Conservation (phyloP, 2,329 filamentous ascomycete genomes). For the Onygena corvina region DNA sequence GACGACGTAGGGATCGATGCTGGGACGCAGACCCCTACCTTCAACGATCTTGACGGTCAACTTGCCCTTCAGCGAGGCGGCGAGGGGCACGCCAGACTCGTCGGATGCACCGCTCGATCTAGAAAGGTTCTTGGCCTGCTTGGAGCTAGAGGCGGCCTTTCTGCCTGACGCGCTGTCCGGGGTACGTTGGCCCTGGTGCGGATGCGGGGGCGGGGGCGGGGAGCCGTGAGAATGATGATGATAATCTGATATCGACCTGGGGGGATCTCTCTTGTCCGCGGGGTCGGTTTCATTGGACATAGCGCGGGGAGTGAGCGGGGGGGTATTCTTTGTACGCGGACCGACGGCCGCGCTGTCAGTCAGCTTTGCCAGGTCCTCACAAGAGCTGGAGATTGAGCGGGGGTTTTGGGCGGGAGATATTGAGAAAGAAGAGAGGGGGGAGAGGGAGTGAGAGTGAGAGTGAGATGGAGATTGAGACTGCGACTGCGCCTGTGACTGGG, state of each 20-base stretch:
- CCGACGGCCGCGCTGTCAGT: slow-evolving; percentile 58
- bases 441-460: slow-evolving; percentile 34
- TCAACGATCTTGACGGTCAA: slow-evolving; percentile 80
- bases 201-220: no score
- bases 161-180: slow-evolving; percentile 17
- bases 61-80: slow-evolving; percentile 65
- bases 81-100: slow-evolving; percentile 45
- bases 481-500: no score
- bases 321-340: slow-evolving; percentile 69
- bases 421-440: slow-evolving; percentile 28
- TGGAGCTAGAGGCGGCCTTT: slow-evolving; percentile 8
- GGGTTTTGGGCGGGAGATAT: background rate
- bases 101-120: slow-evolving; percentile 18
- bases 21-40: slow-evolving; percentile 67
- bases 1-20: slow-evolving; percentile 85
- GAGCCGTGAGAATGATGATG: no score
- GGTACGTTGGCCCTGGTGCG: slow-evolving; percentile 6
- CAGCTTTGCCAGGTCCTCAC: slow-evolving; percentile 52
- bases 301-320: slow-evolving; percentile 78
- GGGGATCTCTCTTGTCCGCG: slow-evolving; percentile 21
- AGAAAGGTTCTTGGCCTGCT: slow-evolving; percentile 6
- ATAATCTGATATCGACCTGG: background rate
- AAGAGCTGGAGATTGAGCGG: slow-evolving; percentile 31
- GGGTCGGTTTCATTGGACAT: slow-evolving; percentile 52
- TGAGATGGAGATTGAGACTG: no score